Evolutionary conservation across 2,329 filamentous ascomycete genomes (phyloP).

Genomic region (Aspergillus tubingensis): DNA sequence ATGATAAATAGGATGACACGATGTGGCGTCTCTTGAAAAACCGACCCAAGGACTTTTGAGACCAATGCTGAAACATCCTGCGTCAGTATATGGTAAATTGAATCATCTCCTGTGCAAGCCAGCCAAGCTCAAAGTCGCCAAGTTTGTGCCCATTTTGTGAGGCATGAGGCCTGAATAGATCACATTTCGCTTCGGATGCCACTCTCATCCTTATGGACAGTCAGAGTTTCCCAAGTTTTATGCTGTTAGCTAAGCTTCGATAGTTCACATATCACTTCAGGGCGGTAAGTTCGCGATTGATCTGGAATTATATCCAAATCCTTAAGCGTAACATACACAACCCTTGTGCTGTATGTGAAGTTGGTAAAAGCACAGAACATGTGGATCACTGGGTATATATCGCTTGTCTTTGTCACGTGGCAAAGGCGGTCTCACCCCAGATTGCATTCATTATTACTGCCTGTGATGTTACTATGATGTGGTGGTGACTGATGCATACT

Average conservation of each 20-base stretch:
- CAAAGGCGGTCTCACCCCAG: too few species aligned
- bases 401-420: too few species aligned
- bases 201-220: background rate
- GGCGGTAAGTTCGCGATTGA: background rate
- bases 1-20: background rate
- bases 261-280: background rate
- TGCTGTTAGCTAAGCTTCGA: background rate
- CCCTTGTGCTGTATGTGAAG: too few species aligned
- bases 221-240: background rate
- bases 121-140: background rate
- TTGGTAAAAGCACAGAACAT: too few species aligned
- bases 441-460: too few species aligned
- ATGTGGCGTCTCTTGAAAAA: background rate
- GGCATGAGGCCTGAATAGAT: background rate
- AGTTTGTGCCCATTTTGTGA: background rate
- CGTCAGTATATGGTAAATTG: background rate
- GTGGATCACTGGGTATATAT: too few species aligned
- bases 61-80: background rate
- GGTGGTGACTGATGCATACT: too few species aligned
- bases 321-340: background rate
- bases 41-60: background rate
- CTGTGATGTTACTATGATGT: too few species aligned
- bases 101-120: background rate
- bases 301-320: background rate
- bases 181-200: background rate